Base-by-base conservation (phyloP, 306 rosid genomes). In the Quercus aquifolioides region DNA sequence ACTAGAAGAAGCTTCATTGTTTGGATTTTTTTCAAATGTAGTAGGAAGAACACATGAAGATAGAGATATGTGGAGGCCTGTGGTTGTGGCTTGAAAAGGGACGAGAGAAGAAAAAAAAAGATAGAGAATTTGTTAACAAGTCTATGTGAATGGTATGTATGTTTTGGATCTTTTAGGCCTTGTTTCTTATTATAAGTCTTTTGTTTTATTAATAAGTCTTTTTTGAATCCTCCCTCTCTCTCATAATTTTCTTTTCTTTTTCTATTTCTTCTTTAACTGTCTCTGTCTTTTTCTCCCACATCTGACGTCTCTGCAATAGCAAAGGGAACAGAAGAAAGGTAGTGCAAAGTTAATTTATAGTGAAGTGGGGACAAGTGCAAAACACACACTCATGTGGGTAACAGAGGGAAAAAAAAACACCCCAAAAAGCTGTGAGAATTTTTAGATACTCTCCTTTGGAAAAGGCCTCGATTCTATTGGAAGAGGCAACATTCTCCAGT, bases 1-100 rank as follows among this genome's bases (percentile, higher is more conserved):
- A 73, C 12, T 59, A 79, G 67, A 84, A 86, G 67, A 84, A 79
- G 88, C 73, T 83, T 87, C 92, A 76, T 86, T 62, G 76, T 67
- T 60, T 54, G 56, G 12, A 49, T 85, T 67, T 87, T 81, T 76
- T 25, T 57, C 76, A 38, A 38, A 9, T 65, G n/a, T 60, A 74
- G 51, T 51, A 72, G 3, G 30, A 82, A 62, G 75, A 38, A 80
- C 43, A 71, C 89, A 80, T 79, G 81, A 41, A 82, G 78, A 85
- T 23, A 31, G 56, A 54, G 77, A 78, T 30, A 52, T 15, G 35
- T 25, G 71, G 69, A 57, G 55, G 74, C 78, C 52, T 58, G 56
- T 30, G n/a, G 31, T 67, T 75, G 79, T 76, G 84, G 71, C 55
- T 51, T 80, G 82, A 70, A 28, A 81, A 79, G 73, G 80, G 58